Evolutionary conservation across 768 basidiomycete genomes (phyloP).

Genomic region (Gymnopilus dilepis): DNA sequence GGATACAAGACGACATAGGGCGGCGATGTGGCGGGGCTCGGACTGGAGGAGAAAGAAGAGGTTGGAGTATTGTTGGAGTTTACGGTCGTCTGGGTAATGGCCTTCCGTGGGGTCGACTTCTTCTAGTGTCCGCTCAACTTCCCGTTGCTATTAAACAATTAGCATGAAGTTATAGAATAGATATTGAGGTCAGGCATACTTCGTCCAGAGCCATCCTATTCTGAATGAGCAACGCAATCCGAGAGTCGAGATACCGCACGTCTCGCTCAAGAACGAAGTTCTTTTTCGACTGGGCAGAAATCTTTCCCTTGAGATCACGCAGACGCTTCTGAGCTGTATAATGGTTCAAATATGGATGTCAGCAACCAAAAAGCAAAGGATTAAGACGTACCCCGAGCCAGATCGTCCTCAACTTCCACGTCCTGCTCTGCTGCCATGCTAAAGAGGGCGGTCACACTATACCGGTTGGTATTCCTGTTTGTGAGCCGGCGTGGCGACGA

Average conservation of each 20-base stretch:
- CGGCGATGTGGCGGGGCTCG: conserved; percentile 96
- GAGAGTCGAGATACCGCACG: conserved; percentile 95
- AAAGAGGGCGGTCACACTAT: conserved; percentile 94
- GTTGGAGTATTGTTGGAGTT: conserved; percentile 95
- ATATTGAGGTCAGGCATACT: conserved; percentile 50
- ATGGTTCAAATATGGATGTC: not conserved
- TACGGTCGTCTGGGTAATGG: conserved; percentile 93
- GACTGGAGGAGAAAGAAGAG: conserved; percentile 98
- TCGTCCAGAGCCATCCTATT: conserved; percentile 98
- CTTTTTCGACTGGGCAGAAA: conserved; percentile 99
- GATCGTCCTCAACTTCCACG: conserved; percentile 95
- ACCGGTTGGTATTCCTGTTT: conserved; percentile 94
- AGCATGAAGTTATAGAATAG: conserved; percentile 17
- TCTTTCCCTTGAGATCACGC: conserved; percentile 93
- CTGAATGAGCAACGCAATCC: conserved; percentile 97
- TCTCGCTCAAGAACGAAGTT: conserved; percentile 99
- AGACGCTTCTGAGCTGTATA: conserved; percentile 96
- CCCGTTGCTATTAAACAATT: conserved; percentile 70
- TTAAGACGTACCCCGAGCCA: conserved; percentile 80
- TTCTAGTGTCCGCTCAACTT: conserved; percentile 94
- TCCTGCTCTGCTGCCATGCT: conserved; percentile 99
- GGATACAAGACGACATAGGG: conserved; percentile 94
- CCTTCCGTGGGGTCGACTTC: conserved; percentile 94
- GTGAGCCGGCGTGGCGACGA: conserved; percentile 78
- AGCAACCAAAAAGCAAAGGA: conserved; percentile 4